phyloP scores from a whole-genome alignment of 1,139 yeast genomes.

The Kluyveromyces sp. region DNA sequence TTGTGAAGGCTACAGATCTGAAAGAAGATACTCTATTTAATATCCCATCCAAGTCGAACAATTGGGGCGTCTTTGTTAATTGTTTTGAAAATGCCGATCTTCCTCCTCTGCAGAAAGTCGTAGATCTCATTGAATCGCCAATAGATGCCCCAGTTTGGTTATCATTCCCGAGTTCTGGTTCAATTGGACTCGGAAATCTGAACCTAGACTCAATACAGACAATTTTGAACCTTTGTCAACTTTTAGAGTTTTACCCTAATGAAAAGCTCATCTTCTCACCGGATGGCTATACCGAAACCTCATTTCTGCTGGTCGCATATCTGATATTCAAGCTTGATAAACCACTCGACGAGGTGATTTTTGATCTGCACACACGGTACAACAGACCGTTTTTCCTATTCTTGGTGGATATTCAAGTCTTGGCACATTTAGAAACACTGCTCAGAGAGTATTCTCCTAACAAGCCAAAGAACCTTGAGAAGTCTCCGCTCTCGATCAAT shows the following conservation, averaged over 20 bases:
- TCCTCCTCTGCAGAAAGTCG: conserved; percentile 40
- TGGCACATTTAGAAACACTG: conserved; percentile 57
- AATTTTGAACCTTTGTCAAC: conserved; percentile 54
- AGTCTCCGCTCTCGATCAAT: conserved; percentile 19
- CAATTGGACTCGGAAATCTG: conserved; percentile 66
- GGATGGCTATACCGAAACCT: conserved; percentile 90
- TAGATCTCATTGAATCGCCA: conserved; percentile 20
- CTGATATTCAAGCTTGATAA: conserved; percentile 59
- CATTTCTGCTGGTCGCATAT: conserved; percentile 64
- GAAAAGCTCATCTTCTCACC: conserved; percentile 58
- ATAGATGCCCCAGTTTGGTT: conserved; percentile 35
- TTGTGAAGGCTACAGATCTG: conserved; percentile 34
- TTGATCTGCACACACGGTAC: conserved; percentile 53
- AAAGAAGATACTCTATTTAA: conserved; percentile 23
- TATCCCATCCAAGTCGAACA: conserved; percentile 30
- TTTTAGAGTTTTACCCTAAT: conserved; percentile 19
- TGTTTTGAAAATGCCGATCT: conserved; percentile 53
- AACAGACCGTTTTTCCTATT: conserved; percentile 82
- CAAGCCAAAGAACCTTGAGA: conserved; percentile 12
- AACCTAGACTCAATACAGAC: conserved; percentile 39
- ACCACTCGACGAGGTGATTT: conserved; percentile 41
- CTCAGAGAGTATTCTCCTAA: conserved; percentile 34
- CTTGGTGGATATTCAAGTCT: conserved; percentile 61
- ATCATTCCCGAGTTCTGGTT: conserved; percentile 80
- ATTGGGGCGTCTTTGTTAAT: conserved; percentile 39